Conservation (phyloP, 1,284 basidiomycete species). For the Fomes fomentarius region DNA sequence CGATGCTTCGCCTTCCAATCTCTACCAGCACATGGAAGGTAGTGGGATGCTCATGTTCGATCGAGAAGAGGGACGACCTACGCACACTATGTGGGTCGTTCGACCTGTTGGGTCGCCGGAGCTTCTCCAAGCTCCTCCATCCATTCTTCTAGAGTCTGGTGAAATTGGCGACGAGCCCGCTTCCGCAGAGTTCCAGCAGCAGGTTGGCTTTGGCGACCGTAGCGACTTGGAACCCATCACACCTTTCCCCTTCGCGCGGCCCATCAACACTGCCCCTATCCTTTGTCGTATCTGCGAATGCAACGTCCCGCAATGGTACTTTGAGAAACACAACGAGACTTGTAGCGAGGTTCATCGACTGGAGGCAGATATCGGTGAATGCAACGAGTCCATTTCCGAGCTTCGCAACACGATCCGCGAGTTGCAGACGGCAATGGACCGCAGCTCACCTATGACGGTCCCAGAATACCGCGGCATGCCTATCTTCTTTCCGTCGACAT, state of each 20-base stretch:
- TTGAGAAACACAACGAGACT: slow-evolving; percentile 99
- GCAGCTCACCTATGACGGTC: slow-evolving; percentile 58
- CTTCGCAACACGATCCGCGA: slow-evolving; percentile 83
- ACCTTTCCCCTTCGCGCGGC: slow-evolving; percentile 73
- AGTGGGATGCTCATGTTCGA: slow-evolving; percentile 99
- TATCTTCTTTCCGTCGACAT: slow-evolving; percentile 72
- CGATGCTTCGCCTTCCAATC: slow-evolving; percentile 50
- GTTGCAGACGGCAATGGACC: slow-evolving; percentile 66
- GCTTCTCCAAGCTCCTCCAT: slow-evolving; percentile 61
- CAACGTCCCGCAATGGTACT: slow-evolving; percentile 98
- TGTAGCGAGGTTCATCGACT: slow-evolving; percentile 96
- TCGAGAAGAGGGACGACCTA: slow-evolving; percentile 81
- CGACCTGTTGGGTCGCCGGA: slow-evolving; percentile 80
- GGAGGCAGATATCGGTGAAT: slow-evolving; percentile 93
- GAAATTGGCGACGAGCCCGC: slow-evolving; percentile 52
- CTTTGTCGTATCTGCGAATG: slow-evolving; percentile 98
- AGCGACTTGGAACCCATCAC: slow-evolving; percentile 51
- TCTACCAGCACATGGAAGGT: slow-evolving; percentile 92
- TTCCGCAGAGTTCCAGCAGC: slow-evolving; percentile 39
- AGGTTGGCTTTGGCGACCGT: slow-evolving; percentile 35
- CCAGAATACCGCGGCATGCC: slow-evolving; percentile 91
- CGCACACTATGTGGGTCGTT: slow-evolving; percentile 99
- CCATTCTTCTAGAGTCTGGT: slow-evolving; percentile 58
- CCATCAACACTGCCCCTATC: slow-evolving; percentile 85
- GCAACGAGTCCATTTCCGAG: slow-evolving; percentile 92